Evolutionary conservation across 768 basidiomycete genomes (phyloP).

Genomic region (Trametes cubensis): DNA sequence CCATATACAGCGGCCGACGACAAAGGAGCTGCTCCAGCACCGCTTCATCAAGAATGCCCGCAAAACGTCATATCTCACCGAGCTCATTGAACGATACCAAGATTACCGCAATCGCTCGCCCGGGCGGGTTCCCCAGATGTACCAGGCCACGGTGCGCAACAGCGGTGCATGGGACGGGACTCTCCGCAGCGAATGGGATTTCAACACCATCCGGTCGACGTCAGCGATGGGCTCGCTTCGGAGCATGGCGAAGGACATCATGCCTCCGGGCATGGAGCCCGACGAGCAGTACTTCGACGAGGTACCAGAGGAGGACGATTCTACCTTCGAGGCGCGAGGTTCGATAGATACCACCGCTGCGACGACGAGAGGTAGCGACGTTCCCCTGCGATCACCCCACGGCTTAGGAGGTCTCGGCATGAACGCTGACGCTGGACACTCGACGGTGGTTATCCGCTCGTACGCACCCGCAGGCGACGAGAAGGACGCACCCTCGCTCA

Average conservation of each 20-base stretch:
- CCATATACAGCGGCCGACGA: conserved; percentile 72
- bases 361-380: conserved; percentile 62
- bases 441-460: conserved; percentile 70
- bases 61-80: conserved; percentile 80
- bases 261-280: conserved; percentile 56
- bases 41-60: conserved; percentile 86
- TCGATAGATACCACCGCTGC: conserved; percentile 67
- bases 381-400: conserved; percentile 27
- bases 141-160: conserved; percentile 60
- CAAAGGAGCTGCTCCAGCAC: conserved; percentile 91
- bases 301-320: conserved; percentile 41
- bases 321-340: conserved; percentile 35
- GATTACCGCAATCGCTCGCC: conserved; percentile 71
- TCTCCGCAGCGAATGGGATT: conserved; percentile 93
- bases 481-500: conserved; percentile 45
- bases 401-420: conserved; percentile 30
- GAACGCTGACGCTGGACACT: conserved; percentile 61
- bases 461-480: conserved; percentile 39
- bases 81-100: conserved; percentile 86
- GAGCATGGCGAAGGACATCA: conserved; percentile 69
- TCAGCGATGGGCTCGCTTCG: conserved; percentile 79
- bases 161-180: conserved; percentile 76
- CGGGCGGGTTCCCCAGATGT: conserved; percentile 49
- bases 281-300: conserved; percentile 46
- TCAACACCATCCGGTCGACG: conserved; percentile 79